A percentile compares a stretch with the other conserved stretches of the same genome.
Evolutionary conservation across 78 protist species (phyloP).

Genomic region (slime mould (Dictyostelium discoideum)): DNA sequence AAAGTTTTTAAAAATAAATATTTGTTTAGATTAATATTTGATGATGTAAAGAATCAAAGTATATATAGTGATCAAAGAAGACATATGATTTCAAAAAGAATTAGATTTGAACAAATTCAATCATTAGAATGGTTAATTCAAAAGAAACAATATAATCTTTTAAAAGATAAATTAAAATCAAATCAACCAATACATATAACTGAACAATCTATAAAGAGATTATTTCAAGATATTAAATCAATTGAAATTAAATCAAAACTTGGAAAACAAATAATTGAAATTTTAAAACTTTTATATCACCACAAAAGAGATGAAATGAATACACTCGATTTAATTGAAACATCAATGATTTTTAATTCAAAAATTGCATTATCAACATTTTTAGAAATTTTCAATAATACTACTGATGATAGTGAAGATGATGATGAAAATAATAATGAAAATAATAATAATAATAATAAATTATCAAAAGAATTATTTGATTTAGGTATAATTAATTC

Average conservation of each 20-base stretch:
- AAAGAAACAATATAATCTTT: background rate
- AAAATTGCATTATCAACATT: background rate
- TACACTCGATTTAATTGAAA: background rate
- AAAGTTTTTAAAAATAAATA: background rate
- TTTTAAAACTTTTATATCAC: background rate
- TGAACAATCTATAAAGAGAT: background rate
- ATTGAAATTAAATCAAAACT: background rate
- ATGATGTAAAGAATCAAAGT: background rate
- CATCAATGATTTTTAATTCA: background rate
- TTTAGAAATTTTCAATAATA: background rate
- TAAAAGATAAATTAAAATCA: background rate
- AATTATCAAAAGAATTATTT: background rate
- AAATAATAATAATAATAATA: background rate
- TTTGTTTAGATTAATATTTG: background rate
- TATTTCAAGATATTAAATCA: background rate
- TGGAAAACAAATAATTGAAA: background rate
- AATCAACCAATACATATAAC: background rate
- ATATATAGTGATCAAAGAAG: background rate
- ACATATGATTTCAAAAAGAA: background rate
- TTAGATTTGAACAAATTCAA: background rate
- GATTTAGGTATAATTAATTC: background rate
- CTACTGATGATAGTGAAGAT: too few relatives aligned
- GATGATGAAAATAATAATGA: too few relatives aligned
- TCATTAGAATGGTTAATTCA: background rate
- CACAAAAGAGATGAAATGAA: background rate